A percentile compares a stretch with the other conserved stretches of the same genome.
These are phyloP conservation scores for Vaccinium darrowii DNA, from an alignment of 148 eudicot species.

Conservation along the genomic window DNA sequence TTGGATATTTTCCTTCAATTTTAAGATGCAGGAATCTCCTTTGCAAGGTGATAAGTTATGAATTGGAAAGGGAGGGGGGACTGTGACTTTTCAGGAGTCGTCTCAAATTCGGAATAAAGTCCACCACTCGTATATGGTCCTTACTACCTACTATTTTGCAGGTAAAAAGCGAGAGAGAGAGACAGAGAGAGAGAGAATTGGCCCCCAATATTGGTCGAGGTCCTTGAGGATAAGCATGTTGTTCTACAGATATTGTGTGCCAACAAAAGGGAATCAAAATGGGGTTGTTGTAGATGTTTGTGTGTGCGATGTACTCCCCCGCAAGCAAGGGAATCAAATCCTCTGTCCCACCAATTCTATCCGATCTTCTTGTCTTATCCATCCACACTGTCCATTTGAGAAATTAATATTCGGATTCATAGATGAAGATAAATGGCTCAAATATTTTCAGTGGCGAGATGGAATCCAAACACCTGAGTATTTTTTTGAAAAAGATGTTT, in stretches of 20 bases:
- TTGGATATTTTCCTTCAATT: neutral
- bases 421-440: too few relatives aligned
- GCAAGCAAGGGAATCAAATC: too few relatives aligned
- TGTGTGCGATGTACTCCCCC: too few relatives aligned
- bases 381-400: too few relatives aligned
- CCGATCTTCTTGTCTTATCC: too few relatives aligned
- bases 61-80: neutral
- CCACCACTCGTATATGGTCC: neutral
- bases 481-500: neutral
- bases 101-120: neutral
- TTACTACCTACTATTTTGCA: neutral
- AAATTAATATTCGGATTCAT: too few relatives aligned
- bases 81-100: too few relatives aligned
- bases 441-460: too few relatives aligned
- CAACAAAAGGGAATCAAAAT: neutral
- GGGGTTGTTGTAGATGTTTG: neutral
- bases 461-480: too few relatives aligned
- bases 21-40: conserved; percentile 1
- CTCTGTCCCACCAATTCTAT: too few relatives aligned
- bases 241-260: neutral
- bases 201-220: neutral
- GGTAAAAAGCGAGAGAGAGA: neutral
- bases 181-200: neutral
- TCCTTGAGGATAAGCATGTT: neutral
- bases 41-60: neutral